These are phyloP conservation scores for Mentha longifolia DNA, from an alignment of 257 asterid species.

Conservation along the genomic window DNA sequence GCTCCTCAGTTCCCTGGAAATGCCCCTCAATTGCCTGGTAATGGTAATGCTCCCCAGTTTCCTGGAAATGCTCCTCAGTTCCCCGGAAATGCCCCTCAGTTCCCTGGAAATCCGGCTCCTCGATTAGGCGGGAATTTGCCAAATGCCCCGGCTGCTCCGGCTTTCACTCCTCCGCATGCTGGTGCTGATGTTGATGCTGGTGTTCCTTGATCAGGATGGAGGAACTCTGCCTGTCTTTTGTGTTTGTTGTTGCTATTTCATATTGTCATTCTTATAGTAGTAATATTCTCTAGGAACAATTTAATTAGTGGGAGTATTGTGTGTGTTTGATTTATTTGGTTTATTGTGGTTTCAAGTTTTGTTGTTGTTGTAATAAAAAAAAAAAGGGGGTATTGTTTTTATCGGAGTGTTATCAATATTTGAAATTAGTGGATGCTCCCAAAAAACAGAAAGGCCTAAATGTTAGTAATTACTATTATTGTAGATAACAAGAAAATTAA, in stretches of 20 bases:
- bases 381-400: background rate
- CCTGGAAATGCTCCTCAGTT: background rate
- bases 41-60: background rate
- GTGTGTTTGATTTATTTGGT: constrained; percentile 3
- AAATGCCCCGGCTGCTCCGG: constrained; percentile 15
- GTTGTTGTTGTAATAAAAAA: background rate
- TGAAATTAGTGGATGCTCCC: no score
- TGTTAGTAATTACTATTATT: no score
- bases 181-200: no score
- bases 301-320: no score
- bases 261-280: background rate
- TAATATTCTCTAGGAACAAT: background rate
- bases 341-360: background rate
- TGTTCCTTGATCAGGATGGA: background rate
- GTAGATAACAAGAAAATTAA: no score
- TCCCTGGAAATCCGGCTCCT: constrained; percentile 1
- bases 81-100: background rate
- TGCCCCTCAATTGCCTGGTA: background rate
- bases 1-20: background rate
- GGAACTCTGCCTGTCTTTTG: background rate
- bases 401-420: background rate
- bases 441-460: no score
- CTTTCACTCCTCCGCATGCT: constrained; percentile 23
- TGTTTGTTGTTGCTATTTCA: background rate
- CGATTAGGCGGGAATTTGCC: constrained; percentile 14